Evolutionary conservation across 495 filamentous ascomycete genomes (phyloP).

Genomic region (Massariosphaeria phaeospora): DNA sequence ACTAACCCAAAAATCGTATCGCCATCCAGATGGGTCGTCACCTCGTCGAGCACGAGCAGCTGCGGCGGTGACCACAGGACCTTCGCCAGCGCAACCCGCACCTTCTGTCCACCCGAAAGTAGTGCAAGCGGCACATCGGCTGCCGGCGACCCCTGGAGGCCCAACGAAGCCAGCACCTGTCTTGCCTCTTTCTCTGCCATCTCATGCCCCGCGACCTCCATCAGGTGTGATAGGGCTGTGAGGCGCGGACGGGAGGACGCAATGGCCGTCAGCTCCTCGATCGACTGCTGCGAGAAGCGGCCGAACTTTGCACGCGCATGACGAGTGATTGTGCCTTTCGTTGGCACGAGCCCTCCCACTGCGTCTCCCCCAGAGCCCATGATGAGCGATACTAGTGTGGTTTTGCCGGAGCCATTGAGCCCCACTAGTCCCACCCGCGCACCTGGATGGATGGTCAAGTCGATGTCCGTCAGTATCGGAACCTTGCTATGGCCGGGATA

Average conservation of each 20-base stretch:
- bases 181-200: conserved; percentile 60
- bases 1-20: conserved; percentile 67
- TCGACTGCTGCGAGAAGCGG: conserved; percentile 73
- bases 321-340: conserved; percentile 52
- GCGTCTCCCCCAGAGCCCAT: conserved; percentile 39
- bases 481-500: conserved; percentile 45
- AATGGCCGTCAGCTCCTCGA: conserved; percentile 57
- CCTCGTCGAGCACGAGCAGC: conserved; percentile 70
- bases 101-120: conserved; percentile 72
- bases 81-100: conserved; percentile 67
- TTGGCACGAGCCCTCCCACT: conserved; percentile 40
- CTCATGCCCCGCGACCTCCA: conserved; percentile 43
- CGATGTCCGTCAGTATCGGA: conserved; percentile 53
- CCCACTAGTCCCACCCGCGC: conserved; percentile 70
- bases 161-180: conserved; percentile 57
- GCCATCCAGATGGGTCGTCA: conserved; percentile 80
- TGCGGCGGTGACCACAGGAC: conserved; percentile 65
- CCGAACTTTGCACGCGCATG: conserved; percentile 64
- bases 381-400: conserved; percentile 60
- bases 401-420: conserved; percentile 70
- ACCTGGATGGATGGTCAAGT: conserved; percentile 60
- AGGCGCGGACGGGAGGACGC: conserved; percentile 46
- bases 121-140: conserved; percentile 64
- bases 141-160: conserved; percentile 59
- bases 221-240: conserved; percentile 59